These are phyloP conservation scores for Jaapia argillacea DNA, from an alignment of 768 basidiomycete species.

Conservation along the genomic window DNA sequence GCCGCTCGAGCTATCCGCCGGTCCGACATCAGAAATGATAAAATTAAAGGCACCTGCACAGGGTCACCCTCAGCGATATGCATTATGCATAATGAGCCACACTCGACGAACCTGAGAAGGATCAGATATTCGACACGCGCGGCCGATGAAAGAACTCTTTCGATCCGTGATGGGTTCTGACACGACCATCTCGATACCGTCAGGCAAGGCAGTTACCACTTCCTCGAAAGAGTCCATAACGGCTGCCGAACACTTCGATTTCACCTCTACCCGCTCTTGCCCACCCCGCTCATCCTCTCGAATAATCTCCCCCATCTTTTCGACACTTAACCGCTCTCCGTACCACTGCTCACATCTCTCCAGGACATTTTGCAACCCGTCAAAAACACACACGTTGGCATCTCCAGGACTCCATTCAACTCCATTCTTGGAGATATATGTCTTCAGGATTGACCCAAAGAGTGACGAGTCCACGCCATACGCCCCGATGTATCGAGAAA, in stretches of 20 bases:
- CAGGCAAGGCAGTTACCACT: constrained; percentile 34
- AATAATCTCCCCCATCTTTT: constrained; percentile 42
- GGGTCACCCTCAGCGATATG: neutral
- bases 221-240: constrained; percentile 7
- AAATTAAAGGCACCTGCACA: constrained; percentile 52
- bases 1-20: constrained; percentile 64
- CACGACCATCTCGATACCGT: constrained; percentile 54
- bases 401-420: constrained; percentile 54
- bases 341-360: constrained; percentile 67
- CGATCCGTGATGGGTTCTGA: constrained; percentile 80
- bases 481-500: constrained; percentile 75
- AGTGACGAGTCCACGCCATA: constrained; percentile 65
- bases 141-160: constrained; percentile 78
- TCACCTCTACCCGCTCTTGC: constrained; percentile 2
- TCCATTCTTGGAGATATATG: constrained; percentile 68
- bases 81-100: constrained; percentile 16
- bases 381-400: constrained; percentile 76
- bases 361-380: constrained; percentile 69
- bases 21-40: constrained; percentile 62
- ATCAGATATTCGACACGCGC: constrained; percentile 72
- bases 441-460: constrained; percentile 71
- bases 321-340: constrained; percentile 46
- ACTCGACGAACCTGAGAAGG: constrained; percentile 52
- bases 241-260: constrained; percentile 6
- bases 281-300: constrained; percentile 33